These are phyloP conservation scores for Angophora floribunda DNA, from an alignment of 345 rosid species.

Conservation along the genomic window DNA sequence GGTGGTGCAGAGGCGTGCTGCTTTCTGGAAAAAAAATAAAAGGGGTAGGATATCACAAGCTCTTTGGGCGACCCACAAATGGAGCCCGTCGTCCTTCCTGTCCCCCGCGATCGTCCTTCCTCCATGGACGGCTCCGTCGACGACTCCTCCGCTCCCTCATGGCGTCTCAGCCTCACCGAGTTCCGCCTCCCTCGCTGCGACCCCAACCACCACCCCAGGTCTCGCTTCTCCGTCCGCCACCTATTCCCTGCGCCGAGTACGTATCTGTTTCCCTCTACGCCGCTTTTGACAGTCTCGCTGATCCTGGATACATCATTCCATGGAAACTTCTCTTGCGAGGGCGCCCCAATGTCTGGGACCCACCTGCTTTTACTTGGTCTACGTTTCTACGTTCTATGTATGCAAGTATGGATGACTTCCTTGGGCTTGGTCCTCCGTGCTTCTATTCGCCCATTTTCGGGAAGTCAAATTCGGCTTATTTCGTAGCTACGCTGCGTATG, in stretches of 20 bases:
- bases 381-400: not conserved
- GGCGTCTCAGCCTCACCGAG: constrained; percentile 6
- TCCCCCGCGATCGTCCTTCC: not conserved
- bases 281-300: not conserved
- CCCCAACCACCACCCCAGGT: not conserved
- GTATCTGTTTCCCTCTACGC: not conserved
- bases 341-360: not conserved
- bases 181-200: not conserved
- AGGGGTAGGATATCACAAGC: no score
- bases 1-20: no score
- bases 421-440: not conserved
- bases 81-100: no score
- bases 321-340: not conserved
- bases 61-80: no score
- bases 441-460: not conserved
- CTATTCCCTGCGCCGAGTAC: not conserved
- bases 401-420: not conserved
- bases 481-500: not conserved
- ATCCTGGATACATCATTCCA: not conserved
- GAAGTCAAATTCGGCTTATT: not conserved
- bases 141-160: not conserved
- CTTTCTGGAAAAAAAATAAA: no score
- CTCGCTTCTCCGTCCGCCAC: not conserved
- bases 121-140: not conserved
- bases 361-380: not conserved